phyloP scores from a whole-genome alignment of 2,329 filamentous ascomycete genomes.

The Lecanicillium sp. region DNA sequence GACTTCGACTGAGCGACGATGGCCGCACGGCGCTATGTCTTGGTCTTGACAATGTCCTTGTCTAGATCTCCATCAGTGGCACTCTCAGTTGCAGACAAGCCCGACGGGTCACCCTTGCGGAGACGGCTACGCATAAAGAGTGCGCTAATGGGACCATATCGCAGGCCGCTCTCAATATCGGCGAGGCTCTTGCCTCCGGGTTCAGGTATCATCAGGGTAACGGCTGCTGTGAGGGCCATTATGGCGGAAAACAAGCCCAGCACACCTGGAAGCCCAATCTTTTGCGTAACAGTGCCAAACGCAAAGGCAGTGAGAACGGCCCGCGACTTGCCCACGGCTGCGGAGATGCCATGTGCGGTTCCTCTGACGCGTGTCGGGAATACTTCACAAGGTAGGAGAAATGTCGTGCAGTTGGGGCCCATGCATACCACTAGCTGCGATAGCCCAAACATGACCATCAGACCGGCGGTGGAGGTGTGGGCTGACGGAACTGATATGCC shows the following conservation, averaged over 20 bases:
- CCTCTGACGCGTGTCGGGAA: background rate
- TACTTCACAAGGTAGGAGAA: constrained; percentile 1
- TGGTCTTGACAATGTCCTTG: too few relatives aligned
- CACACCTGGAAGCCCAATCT: background rate
- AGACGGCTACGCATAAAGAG: too few relatives aligned
- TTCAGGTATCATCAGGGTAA: background rate
- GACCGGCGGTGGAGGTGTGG: background rate
- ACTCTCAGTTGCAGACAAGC: too few relatives aligned
- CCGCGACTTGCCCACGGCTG: background rate
- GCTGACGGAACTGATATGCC: background rate
- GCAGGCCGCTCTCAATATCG: constrained; percentile 1
- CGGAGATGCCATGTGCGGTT: background rate
- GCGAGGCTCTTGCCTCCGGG: background rate
- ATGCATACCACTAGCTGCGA: constrained; percentile 1
- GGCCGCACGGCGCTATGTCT: too few relatives aligned
- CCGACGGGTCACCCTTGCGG: too few relatives aligned
- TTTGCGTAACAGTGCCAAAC: constrained; percentile 1
- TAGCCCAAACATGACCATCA: background rate
- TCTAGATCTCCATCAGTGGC: too few relatives aligned
- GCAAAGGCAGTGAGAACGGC: constrained; percentile 1
- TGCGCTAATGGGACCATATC: background rate
- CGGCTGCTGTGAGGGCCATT: background rate
- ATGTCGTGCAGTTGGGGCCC: constrained; percentile 1
- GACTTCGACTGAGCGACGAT: too few relatives aligned
- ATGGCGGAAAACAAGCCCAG: background rate